These are phyloP conservation scores for Furcasterigmium sp. DNA, from an alignment of 2,329 filamentous ascomycete species.

Conservation along the genomic window DNA sequence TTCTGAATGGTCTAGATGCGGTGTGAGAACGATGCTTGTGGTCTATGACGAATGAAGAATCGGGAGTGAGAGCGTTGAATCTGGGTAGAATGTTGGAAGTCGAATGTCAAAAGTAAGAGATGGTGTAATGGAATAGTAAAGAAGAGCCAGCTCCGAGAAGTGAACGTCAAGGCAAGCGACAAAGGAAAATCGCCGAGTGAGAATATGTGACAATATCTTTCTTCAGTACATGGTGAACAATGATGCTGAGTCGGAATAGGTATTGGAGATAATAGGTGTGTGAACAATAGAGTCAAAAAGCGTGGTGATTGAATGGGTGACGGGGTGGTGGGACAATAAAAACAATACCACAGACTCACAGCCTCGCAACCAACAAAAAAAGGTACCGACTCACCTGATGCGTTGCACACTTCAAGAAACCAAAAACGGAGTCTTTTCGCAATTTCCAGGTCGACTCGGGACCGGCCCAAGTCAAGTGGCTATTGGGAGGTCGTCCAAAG, in stretches of 20 bases:
- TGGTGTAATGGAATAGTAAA: too few relatives aligned
- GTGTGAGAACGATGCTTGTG: conserved; percentile 7
- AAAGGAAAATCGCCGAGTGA: conserved; percentile 13
- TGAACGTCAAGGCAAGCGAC: conserved; percentile 5
- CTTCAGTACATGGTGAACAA: conserved; percentile 11
- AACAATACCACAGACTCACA: conserved; percentile 5
- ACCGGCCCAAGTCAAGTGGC: not conserved
- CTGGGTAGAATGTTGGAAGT: conserved; percentile 5
- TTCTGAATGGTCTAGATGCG: conserved; percentile 22
- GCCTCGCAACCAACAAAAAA: not conserved
- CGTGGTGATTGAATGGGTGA: conserved; percentile 1
- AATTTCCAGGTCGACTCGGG: not conserved
- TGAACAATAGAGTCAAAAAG: not conserved
- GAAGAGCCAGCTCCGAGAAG: not conserved
- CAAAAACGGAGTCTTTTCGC: conserved; percentile 1
- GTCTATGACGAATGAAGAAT: not conserved
- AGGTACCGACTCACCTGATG: conserved; percentile 10
- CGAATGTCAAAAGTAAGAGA: too few relatives aligned
- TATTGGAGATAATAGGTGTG: conserved; percentile 3
- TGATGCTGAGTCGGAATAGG: conserved; percentile 3
- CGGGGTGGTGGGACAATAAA: conserved; percentile 8
- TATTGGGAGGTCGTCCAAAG: not conserved
- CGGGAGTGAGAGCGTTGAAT: not conserved
- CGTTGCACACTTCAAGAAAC: not conserved
- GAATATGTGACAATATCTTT: conserved; percentile 9